These are phyloP conservation scores for Pilaira anomala DNA, from an alignment of 192 early-diverging fungal genomes.

Conservation along the genomic window DNA sequence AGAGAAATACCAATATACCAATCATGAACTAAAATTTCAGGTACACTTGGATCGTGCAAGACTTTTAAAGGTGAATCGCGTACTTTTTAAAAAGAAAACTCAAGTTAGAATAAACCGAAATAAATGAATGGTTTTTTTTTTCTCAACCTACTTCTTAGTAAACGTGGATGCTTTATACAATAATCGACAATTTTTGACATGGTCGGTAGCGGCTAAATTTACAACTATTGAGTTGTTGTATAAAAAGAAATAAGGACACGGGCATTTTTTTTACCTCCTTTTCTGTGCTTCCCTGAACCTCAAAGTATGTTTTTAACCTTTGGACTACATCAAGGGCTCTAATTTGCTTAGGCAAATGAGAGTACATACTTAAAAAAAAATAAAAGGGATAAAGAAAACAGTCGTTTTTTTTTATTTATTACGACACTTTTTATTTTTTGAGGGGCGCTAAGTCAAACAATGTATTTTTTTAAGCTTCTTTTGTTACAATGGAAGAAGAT, in stretches of 20 bases:
- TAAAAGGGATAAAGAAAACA: too few relatives aligned
- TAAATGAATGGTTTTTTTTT: background rate
- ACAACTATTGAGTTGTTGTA: background rate
- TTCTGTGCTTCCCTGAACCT: background rate
- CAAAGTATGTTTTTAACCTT: conserved; percentile 6
- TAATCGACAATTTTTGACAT: conserved; percentile 14
- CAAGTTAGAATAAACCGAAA: too few relatives aligned
- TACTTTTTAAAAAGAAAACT: conserved; percentile 14
- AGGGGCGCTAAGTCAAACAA: too few relatives aligned
- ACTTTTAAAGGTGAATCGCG: conserved; percentile 23
- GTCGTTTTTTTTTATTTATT: too few relatives aligned
- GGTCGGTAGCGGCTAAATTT: background rate
- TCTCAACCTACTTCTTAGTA: conserved; percentile 6
- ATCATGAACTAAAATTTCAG: conserved; percentile 8
- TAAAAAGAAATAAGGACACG: background rate
- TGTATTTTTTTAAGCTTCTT: too few relatives aligned
- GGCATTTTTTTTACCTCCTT: background rate
- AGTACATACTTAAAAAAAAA: too few relatives aligned
- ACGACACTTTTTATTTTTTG: too few relatives aligned
- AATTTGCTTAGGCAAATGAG: background rate
- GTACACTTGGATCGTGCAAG: conserved; percentile 19
- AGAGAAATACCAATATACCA: conserved; percentile 23
- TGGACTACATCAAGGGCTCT: conserved; percentile 1
- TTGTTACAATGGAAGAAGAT: too few relatives aligned
- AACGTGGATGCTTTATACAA: background rate